Evolutionary conservation across 257 asterid genomes (phyloP).

Genomic region (Gardenia jasminoides): DNA sequence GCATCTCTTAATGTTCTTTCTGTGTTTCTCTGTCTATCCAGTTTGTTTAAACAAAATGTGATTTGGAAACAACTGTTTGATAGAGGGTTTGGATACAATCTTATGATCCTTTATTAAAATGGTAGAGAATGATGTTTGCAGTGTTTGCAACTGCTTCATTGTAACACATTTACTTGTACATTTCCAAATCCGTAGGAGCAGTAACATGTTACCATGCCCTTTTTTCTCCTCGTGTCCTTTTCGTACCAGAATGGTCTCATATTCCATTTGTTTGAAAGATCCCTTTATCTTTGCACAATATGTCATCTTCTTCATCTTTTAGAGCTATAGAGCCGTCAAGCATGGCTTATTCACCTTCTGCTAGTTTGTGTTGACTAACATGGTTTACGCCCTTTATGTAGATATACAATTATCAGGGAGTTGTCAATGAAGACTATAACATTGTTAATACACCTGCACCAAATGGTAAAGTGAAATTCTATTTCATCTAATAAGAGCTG

Average conservation of each 20-base stretch:
- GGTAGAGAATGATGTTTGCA: not conserved
- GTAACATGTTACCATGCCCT: not conserved
- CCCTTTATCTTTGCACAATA: not conserved
- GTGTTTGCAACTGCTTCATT: too few relatives aligned
- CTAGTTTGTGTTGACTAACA: slow-evolving; percentile 12
- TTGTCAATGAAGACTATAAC: slow-evolving; percentile 87
- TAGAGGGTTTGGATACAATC: not conserved
- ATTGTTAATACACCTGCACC: slow-evolving; percentile 87
- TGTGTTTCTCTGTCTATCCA: not conserved
- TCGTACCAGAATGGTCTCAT: not conserved
- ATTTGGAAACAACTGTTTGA: not conserved
- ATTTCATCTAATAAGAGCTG: slow-evolving; percentile 3
- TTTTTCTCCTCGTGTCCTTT: not conserved
- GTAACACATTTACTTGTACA: not conserved
- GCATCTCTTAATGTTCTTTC: not conserved
- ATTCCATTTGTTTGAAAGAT: not conserved
- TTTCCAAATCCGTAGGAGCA: not conserved
- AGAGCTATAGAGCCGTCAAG: not conserved
- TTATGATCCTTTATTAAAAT: not conserved
- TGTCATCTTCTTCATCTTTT: not conserved
- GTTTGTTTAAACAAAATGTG: not conserved
- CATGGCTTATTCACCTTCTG: not conserved
- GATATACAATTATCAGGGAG: slow-evolving; percentile 93
- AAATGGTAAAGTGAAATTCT: slow-evolving; percentile 43
- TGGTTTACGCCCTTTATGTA: slow-evolving; percentile 29